phyloP scores from a whole-genome alignment of 306 rosid species.

The Acacia crassicarpa region DNA sequence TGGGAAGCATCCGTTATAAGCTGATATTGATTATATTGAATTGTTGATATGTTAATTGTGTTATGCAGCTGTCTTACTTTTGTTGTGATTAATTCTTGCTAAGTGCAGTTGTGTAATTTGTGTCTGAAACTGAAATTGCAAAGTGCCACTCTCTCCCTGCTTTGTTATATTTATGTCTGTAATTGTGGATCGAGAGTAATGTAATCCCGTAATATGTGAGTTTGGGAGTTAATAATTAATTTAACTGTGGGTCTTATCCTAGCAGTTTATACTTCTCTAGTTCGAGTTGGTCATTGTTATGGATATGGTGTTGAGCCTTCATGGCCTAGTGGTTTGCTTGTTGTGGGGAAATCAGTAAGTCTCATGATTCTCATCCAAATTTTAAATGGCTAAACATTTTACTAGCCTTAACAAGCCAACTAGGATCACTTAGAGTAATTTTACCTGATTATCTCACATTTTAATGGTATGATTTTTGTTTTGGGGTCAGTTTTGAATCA shows the following conservation, averaged over 20 bases:
- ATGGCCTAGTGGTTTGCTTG: not conserved
- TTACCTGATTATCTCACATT: not conserved
- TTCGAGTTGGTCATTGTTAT: not conserved
- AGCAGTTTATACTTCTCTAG: not conserved
- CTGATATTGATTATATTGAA: not conserved
- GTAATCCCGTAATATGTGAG: not conserved
- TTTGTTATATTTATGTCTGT: not conserved
- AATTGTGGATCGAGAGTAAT: not conserved
- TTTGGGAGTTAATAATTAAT: not conserved
- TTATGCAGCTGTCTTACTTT: not conserved
- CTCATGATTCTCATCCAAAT: not conserved
- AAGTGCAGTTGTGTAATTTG: not conserved
- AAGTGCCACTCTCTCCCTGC: not conserved
- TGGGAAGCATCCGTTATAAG: slow-evolving; percentile 18
- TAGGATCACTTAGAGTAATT: not conserved
- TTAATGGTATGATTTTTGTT: not conserved
- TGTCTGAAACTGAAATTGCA: not conserved
- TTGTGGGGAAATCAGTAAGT: not conserved
- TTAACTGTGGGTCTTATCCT: not conserved
- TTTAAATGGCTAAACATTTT: slow-evolving; percentile 5
- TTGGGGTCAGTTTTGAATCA: not conserved
- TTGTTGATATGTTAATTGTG: not conserved
- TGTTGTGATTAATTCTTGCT: not conserved
- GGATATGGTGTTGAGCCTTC: not conserved
- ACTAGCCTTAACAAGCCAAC: not conserved